Percentiles rank a stretch among this genome's conserved stretches.
These are phyloP conservation scores for Aspergillus persii DNA, from an alignment of 2,329 filamentous ascomycete genomes.

Conservation along the genomic window DNA sequence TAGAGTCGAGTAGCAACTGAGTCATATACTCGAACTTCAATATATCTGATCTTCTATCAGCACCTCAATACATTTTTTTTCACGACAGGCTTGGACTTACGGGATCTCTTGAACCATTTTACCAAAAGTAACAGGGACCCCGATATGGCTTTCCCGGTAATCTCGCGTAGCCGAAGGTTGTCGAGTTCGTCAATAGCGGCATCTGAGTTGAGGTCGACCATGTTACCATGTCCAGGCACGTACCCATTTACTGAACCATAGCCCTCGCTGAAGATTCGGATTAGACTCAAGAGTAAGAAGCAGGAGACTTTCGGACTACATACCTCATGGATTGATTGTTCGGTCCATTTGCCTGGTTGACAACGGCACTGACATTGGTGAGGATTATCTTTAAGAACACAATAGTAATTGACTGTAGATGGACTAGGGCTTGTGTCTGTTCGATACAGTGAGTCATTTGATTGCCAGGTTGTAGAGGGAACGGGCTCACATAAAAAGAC, in stretches of 20 bases:
- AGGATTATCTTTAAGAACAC: slow-evolving; percentile 87
- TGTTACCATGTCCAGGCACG: slow-evolving; percentile 10
- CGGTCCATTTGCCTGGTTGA: slow-evolving; percentile 56
- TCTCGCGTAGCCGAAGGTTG: slow-evolving; percentile 75
- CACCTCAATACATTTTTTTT: background rate
- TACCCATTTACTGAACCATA: slow-evolving; percentile 27
- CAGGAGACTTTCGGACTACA: slow-evolving; percentile 32
- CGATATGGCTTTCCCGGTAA: slow-evolving; percentile 88
- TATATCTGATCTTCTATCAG: slow-evolving; percentile 60
- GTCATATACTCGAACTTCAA: slow-evolving; percentile 95
- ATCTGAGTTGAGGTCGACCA: slow-evolving; percentile 30
- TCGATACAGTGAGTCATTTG: slow-evolving; percentile 3
- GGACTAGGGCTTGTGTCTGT: slow-evolving; percentile 72
- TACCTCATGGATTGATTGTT: slow-evolving; percentile 48
- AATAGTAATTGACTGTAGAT: slow-evolving; percentile 89
- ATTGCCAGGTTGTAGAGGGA: background rate
- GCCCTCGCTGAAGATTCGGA: slow-evolving; percentile 19
- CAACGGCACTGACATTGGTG: slow-evolving; percentile 81
- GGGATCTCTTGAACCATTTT: slow-evolving; percentile 95
- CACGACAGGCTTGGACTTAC: slow-evolving; percentile 53
- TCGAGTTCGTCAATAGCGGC: slow-evolving; percentile 71
- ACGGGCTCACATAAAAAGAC: slow-evolving; percentile 72
- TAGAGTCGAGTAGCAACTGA: slow-evolving; percentile 88
- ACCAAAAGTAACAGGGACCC: slow-evolving; percentile 80
- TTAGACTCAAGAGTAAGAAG: background rate